A percentile compares a stretch with the other conserved stretches of the same genome.
These are phyloP conservation scores for Phascolomyces articulosus DNA, from an alignment of 371 early-diverging fungal species.

Conservation along the genomic window DNA sequence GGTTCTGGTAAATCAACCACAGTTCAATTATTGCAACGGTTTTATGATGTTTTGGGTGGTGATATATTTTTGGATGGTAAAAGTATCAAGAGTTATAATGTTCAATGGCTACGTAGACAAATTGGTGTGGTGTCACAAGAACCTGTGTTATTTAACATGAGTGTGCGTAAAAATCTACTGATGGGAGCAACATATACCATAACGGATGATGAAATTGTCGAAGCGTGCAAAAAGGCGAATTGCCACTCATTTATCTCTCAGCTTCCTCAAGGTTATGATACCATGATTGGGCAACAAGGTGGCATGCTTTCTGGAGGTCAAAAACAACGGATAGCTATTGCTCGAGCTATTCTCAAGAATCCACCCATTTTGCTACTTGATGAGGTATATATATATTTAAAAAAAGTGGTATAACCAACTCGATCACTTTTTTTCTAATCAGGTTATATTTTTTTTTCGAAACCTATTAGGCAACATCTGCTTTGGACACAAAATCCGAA, in stretches of 20 bases:
- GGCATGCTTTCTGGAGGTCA: conserved; percentile 84
- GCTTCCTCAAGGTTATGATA: conserved; percentile 78
- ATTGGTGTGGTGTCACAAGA: conserved; percentile 91
- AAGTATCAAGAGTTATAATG: conserved; percentile 67
- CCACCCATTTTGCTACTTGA: conserved; percentile 47
- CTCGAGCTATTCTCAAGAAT: conserved; percentile 50
- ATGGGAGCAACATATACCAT: conserved; percentile 54
- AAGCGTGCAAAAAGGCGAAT: conserved; percentile 67
- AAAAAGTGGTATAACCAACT: no score
- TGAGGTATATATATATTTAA: conserved; percentile 25
- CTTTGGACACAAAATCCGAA: conserved; percentile 81
- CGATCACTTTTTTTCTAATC: no score
- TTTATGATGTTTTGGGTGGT: conserved; percentile 80
- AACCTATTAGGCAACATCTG: conserved; percentile 64
- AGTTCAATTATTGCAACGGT: conserved; percentile 86
- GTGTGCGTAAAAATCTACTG: conserved; percentile 82
- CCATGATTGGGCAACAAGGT: conserved; percentile 70
- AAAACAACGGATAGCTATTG: conserved; percentile 52
- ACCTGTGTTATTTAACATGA: conserved; percentile 85
- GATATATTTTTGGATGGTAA: conserved; percentile 72
- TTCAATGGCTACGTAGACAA: conserved; percentile 72
- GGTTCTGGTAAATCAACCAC: conserved; percentile 94
- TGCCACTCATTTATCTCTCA: conserved; percentile 77
- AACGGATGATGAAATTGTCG: conserved; percentile 55
- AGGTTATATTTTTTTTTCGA: not conserved